Conservation (phyloP, 1,139 yeast species). For the Pichia sp. region DNA sequence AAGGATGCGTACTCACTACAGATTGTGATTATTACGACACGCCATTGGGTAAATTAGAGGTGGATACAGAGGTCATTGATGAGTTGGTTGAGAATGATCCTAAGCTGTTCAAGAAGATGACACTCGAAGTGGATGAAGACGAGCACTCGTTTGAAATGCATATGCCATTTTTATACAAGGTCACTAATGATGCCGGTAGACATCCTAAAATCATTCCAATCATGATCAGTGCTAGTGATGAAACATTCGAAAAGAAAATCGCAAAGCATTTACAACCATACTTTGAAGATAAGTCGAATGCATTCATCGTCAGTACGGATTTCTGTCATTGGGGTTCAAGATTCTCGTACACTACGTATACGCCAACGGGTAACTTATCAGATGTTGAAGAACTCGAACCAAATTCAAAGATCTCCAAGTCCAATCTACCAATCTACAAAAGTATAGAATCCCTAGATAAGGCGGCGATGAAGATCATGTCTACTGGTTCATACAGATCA, state of each 20-base stretch:
- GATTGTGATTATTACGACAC: conserved; percentile 62
- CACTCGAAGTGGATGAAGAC: conserved; percentile 61
- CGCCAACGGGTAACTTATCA: conserved; percentile 32
- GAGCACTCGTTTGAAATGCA: conserved; percentile 98
- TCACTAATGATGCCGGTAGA: conserved; percentile 37
- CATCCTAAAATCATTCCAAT: conserved; percentile 71
- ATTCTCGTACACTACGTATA: conserved; percentile 68
- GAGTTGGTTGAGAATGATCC: conserved; percentile 34
- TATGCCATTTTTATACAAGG: conserved; percentile 65
- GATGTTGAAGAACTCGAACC: conserved; percentile 29
- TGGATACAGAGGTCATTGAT: conserved; percentile 51
- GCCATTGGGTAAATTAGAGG: conserved; percentile 73
- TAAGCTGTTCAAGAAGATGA: conserved; percentile 55
- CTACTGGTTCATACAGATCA: conserved; percentile 46
- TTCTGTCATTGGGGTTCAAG: conserved; percentile 96
- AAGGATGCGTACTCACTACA: conserved; percentile 56
- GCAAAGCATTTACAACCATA: conserved; percentile 54
- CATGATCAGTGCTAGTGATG: conserved; percentile 65
- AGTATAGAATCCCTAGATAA: conserved; percentile 74
- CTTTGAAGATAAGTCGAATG: conserved; percentile 53
- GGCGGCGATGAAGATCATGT: conserved; percentile 64
- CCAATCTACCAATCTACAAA: conserved; percentile 51
- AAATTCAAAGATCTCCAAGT: conserved; percentile 16
- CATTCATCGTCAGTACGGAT: conserved; percentile 84
- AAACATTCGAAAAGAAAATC: conserved; percentile 42